These are phyloP conservation scores for Alternaria sp. DNA, from an alignment of 2,329 filamentous ascomycete genomes.

Conservation along the genomic window DNA sequence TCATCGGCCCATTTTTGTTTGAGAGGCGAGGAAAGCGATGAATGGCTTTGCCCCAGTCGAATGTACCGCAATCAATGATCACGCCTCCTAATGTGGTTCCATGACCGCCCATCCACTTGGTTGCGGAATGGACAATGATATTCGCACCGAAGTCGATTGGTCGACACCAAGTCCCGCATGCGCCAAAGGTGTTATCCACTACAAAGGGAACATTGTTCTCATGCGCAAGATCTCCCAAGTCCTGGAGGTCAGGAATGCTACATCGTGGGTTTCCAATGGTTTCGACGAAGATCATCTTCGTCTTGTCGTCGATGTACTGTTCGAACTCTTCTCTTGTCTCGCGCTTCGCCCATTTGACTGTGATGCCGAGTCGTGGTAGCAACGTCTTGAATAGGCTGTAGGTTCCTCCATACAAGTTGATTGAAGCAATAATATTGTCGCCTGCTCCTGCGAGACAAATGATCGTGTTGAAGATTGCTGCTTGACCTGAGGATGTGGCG, in stretches of 20 bases:
- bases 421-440: constrained; percentile 51
- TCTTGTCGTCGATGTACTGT: constrained; percentile 31
- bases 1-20: neutral
- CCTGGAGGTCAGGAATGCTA: constrained; percentile 32
- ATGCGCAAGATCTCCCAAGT: constrained; percentile 28
- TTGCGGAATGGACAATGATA: constrained; percentile 36
- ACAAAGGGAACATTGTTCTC: constrained; percentile 33
- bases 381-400: constrained; percentile 41
- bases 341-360: constrained; percentile 51
- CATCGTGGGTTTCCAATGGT: constrained; percentile 38
- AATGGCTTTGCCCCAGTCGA: constrained; percentile 33
- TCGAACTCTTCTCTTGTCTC: constrained; percentile 24
- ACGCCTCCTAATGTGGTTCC: constrained; percentile 41
- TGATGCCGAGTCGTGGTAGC: constrained; percentile 1
- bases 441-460: constrained; percentile 50
- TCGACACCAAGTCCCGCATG: constrained; percentile 33
- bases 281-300: constrained; percentile 31
- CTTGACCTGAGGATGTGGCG: constrained; percentile 51
- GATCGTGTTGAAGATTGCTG: constrained; percentile 51
- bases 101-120: constrained; percentile 47
- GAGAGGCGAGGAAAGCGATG: constrained; percentile 34
- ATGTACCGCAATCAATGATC: constrained; percentile 37
- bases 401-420: constrained; percentile 51
- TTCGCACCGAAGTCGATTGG: constrained; percentile 36
- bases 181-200: constrained; percentile 41